Conservation (phyloP, 371 early-diverging fungal species). For the Syncephalis plumigaleata region DNA sequence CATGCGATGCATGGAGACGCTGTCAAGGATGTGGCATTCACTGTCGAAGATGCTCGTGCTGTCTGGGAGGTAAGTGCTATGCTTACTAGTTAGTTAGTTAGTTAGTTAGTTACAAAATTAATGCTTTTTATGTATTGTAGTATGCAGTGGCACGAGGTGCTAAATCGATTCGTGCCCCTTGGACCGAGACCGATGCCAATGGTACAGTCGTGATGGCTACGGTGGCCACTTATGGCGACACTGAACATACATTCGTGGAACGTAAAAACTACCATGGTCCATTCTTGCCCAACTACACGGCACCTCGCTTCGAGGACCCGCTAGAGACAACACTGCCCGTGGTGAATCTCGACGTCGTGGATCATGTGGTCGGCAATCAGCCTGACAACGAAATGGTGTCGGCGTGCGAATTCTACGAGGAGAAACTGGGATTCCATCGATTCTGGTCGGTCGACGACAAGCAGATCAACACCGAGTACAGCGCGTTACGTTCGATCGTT, state of each 20-base stretch:
- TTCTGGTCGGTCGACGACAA: constrained; percentile 98
- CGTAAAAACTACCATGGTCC: constrained; percentile 62
- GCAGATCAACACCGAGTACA: constrained; percentile 91
- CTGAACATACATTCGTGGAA: constrained; percentile 86
- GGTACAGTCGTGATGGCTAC: constrained; percentile 87
- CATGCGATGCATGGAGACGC: constrained; percentile 81
- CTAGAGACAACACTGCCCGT: constrained; percentile 45
- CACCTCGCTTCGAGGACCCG: constrained; percentile 37
- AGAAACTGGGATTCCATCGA: constrained; percentile 83
- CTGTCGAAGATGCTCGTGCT: constrained; percentile 68
- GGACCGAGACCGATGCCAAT: constrained; percentile 60
- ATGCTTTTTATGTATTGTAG: too few species aligned
- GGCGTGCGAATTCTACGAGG: constrained; percentile 73
- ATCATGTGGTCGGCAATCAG: constrained; percentile 93
- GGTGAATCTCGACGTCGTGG: constrained; percentile 51
- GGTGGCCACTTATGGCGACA: constrained; percentile 79
- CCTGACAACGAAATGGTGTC: constrained; percentile 79
- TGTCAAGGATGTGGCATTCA: constrained; percentile 88
- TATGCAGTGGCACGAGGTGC: constrained; percentile 78
- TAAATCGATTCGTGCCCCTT: constrained; percentile 62
- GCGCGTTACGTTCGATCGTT: constrained; percentile 85
- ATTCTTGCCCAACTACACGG: constrained; percentile 73
- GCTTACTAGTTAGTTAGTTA: too few species aligned
- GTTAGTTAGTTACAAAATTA: too few species aligned
- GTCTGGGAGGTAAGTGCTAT: constrained; percentile 33